Evolutionary conservation across 1,284 basidiomycete genomes (phyloP).

Genomic region (Trichosporon sp.): DNA sequence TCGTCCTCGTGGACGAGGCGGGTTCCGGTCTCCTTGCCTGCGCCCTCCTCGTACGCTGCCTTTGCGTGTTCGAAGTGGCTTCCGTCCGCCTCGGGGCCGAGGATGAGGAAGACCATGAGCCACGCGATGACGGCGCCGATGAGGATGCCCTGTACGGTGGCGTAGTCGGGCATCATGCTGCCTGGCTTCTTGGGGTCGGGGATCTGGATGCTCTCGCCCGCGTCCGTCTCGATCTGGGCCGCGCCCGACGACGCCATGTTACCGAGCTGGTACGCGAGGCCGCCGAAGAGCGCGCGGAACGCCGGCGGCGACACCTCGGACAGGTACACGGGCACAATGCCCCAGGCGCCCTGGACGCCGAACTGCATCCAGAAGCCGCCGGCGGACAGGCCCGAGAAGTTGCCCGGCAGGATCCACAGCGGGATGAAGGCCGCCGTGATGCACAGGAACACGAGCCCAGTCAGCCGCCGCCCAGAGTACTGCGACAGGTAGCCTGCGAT

Average conservation of each 20-base stretch:
- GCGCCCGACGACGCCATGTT: constrained; percentile 80
- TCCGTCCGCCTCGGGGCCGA: constrained; percentile 58
- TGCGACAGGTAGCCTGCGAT: constrained; percentile 76
- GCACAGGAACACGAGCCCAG: constrained; percentile 53
- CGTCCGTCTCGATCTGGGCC: constrained; percentile 84
- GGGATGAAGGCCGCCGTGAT: constrained; percentile 54
- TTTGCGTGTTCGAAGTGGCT: constrained; percentile 77
- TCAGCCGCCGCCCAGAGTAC: constrained; percentile 69
- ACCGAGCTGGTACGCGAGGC: constrained; percentile 73
- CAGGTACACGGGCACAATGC: constrained; percentile 55
- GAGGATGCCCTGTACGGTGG: constrained; percentile 77
- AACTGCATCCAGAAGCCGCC: constrained; percentile 64
- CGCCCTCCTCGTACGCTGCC: constrained; percentile 72
- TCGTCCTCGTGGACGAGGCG: not conserved
- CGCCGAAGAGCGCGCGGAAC: constrained; percentile 89
- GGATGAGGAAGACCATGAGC: constrained; percentile 51
- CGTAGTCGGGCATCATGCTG: constrained; percentile 68
- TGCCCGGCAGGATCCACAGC: constrained; percentile 74
- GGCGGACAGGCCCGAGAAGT: constrained; percentile 40
- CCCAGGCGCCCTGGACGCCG: constrained; percentile 69
- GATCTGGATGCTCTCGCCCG: constrained; percentile 45
- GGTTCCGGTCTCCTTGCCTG: constrained; percentile 39
- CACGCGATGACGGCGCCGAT: constrained; percentile 58
- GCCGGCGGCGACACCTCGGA: constrained; percentile 76
- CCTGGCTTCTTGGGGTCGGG: constrained; percentile 33